A percentile compares a stretch with the other conserved stretches of the same genome.
Conservation (phyloP, 1,284 basidiomycete species). For the Tausonia pullulans region DNA sequence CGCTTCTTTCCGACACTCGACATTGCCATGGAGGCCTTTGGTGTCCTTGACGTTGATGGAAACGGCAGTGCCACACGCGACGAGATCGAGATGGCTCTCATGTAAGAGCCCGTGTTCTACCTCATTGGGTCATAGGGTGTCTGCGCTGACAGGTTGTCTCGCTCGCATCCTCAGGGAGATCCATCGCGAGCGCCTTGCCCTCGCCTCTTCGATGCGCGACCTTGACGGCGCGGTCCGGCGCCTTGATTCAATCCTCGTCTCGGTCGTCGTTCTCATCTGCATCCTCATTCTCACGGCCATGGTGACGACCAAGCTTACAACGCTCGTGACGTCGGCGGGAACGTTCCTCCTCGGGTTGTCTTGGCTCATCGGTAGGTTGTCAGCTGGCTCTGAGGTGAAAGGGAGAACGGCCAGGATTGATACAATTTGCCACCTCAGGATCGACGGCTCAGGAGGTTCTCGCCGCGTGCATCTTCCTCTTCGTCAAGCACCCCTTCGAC, state of each 20-base stretch:
- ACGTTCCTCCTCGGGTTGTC: conserved; percentile 73
- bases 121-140: neutral
- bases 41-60: conserved; percentile 69
- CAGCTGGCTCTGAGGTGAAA: neutral
- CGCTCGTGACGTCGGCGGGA: conserved; percentile 66
- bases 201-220: conserved; percentile 81
- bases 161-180: conserved; percentile 44
- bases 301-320: conserved; percentile 57
- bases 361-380: conserved; percentile 67
- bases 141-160: conserved; percentile 17
- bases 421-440: neutral
- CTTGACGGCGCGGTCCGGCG: conserved; percentile 78
- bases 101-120: conserved; percentile 30
- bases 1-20: conserved; percentile 59
- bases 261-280: conserved; percentile 48
- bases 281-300: conserved; percentile 63
- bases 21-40: conserved; percentile 53
- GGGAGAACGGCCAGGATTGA: too few relatives aligned
- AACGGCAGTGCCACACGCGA: conserved; percentile 69
- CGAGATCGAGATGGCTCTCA: conserved; percentile 63
- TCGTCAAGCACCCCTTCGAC: conserved; percentile 45
- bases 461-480: conserved; percentile 39
- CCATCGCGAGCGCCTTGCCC: conserved; percentile 71
- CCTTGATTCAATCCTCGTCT: conserved; percentile 46
- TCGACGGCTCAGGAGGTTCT: conserved; percentile 40